Conservation (phyloP, 164 flowering plant species). For the Malania oleifera region DNA sequence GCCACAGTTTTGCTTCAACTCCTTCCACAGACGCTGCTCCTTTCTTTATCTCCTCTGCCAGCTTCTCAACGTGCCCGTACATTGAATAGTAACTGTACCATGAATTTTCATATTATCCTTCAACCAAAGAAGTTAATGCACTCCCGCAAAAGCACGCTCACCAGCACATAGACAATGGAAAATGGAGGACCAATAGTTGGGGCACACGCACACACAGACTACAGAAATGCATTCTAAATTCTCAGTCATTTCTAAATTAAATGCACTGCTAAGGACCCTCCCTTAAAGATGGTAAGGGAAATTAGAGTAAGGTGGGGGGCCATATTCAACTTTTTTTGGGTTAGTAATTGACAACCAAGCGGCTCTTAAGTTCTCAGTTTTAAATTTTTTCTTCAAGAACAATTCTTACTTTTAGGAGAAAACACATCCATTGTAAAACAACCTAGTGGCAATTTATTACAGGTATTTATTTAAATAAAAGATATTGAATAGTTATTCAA, state of each 20-base stretch:
- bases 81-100: slow-evolving; percentile 63
- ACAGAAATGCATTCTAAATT: neutral
- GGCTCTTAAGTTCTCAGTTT: too few species aligned
- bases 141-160: too few species aligned
- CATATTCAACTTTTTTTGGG: neutral
- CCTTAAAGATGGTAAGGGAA: neutral
- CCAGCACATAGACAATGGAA: neutral
- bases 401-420: too few species aligned
- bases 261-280: neutral
- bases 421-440: too few species aligned
- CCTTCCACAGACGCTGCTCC: slow-evolving; percentile 81
- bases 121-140: too few species aligned
- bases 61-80: slow-evolving; percentile 76
- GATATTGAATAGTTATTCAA: too few species aligned
- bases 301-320: neutral
- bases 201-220: neutral
- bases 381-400: too few species aligned
- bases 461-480: too few species aligned
- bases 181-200: neutral
- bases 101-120: neutral
- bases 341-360: neutral
- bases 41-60: slow-evolving; percentile 65
- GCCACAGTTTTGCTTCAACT: slow-evolving; percentile 70
- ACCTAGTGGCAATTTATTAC: too few species aligned
- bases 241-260: neutral